Conservation (phyloP, 2,329 filamentous ascomycete genomes). For the Xylariaceae sp. region DNA sequence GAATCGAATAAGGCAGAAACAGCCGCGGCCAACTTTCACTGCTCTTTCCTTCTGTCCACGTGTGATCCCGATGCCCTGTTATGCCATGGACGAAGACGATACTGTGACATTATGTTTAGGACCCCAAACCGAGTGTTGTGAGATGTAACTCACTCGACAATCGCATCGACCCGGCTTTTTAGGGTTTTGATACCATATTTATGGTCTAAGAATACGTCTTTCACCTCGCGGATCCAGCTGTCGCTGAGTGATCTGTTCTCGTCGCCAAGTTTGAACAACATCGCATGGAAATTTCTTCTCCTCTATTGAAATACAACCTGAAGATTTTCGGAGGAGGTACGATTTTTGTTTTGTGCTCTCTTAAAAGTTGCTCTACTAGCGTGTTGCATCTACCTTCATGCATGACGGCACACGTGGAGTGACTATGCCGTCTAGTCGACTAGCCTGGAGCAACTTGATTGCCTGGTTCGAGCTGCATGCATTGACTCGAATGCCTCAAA, state of each 20-base stretch:
- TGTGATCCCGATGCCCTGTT: constrained; percentile 6
- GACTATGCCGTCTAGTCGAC: no score
- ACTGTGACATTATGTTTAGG: not conserved
- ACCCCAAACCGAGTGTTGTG: not conserved
- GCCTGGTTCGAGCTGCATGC: no score
- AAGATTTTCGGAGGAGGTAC: not conserved
- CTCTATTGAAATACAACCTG: not conserved
- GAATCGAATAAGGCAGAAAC: constrained; percentile 2
- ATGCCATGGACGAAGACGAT: constrained; percentile 11
- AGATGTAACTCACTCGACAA: constrained; percentile 6
- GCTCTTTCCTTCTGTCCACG: constrained; percentile 3
- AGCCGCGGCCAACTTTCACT: constrained; percentile 4
- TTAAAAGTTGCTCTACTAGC: no score
- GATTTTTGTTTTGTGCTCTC: not conserved
- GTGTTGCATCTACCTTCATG: no score
- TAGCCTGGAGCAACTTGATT: no score
- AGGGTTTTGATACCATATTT: constrained; percentile 8
- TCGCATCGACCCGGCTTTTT: not conserved
- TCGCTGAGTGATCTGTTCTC: constrained; percentile 5
- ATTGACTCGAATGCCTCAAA: no score
- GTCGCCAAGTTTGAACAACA: constrained; percentile 4
- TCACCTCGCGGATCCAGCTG: constrained; percentile 2
- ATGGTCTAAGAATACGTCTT: not conserved
- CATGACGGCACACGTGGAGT: not conserved
- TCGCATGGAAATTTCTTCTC: not conserved